Evolutionary conservation across 768 basidiomycete genomes (phyloP), one percentile per base, ranked within the genome.

Genomic region (Podaxis sp.): DNA sequence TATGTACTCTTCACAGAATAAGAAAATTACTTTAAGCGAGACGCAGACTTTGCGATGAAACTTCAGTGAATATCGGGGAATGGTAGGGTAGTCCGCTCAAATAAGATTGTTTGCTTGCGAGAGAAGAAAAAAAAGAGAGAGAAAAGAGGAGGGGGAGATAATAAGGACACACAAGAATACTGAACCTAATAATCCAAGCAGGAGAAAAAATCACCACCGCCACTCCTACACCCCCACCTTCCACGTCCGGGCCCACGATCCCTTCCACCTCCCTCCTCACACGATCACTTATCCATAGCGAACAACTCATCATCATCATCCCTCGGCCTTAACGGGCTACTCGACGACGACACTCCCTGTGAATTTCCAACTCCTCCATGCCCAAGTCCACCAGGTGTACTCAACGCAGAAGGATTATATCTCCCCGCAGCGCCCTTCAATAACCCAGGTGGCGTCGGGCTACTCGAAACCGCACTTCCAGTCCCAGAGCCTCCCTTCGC

Each of bases 241-340:
- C 23, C 23, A 21, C 42, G 36, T 18, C 16, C 50, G 32, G 9
- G 36, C 61, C 7, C n/a, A 18, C 14, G 14, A 44, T 9, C 16
- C 37, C 37, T 42, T 16, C 16, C 37, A 16, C n/a, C 6, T 7
- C 13, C 37, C n/a, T 42, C 36, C 11, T 23, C 46, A 50, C 44
- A 9, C 32, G 16, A 58, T 66, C 64, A 72, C 60, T 68, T 66
- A 63, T 90, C 89, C 85, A 90, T 86, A 66, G 77, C 78, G 70
- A 91, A 91, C 69, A 91, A 71, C 55, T 81, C 76, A 62, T 79
- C 81, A 67, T 88, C 89, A 68, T 88, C 87, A 62, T 88, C 83
- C 36, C 76, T 73, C 55, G 87, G 87, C 68, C 87, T 88, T 66
- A 81, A 69, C 46, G 80, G 74, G 27, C 74, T 60, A 25, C 57